These are phyloP conservation scores for Cutaneotrichosporon sp. DNA, from an alignment of 1,284 basidiomycete genomes.

Conservation along the genomic window DNA sequence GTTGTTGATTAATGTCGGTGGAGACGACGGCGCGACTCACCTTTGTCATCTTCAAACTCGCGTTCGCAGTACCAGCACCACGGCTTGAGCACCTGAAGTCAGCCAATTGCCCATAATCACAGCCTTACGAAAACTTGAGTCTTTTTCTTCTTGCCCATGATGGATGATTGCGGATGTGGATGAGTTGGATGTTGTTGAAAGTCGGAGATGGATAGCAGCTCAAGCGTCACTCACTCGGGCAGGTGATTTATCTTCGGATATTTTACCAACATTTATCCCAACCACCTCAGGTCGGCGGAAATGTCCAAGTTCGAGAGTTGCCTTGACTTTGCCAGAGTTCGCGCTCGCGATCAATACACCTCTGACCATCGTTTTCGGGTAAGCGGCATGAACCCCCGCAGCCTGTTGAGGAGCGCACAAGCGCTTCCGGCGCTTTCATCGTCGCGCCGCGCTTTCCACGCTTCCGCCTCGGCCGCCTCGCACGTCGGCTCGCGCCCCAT, in stretches of 20 bases:
- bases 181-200: not conserved
- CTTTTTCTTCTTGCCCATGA: constrained; percentile 49
- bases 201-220: not conserved
- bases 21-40: constrained; percentile 49
- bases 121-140: constrained; percentile 43
- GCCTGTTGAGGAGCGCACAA: not conserved
- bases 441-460: constrained; percentile 25
- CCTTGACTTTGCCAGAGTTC: not conserved
- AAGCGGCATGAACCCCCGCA: constrained; percentile 15
- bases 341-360: not conserved
- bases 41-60: constrained; percentile 97
- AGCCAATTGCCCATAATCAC: constrained; percentile 1
- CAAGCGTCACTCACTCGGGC: no score
- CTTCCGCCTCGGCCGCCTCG: constrained; percentile 29
- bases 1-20: not conserved
- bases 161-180: constrained; percentile 13
- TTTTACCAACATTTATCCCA: constrained; percentile 16
- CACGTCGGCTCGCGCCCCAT: constrained; percentile 81
- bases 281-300: not conserved
- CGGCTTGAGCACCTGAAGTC: constrained; percentile 68
- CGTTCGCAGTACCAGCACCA: constrained; percentile 99
- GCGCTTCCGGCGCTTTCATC: not conserved
- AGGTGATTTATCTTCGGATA: not conserved
- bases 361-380: not conserved
- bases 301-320: not conserved